These are phyloP conservation scores for Daldinia sp. DNA, from an alignment of 2,329 filamentous ascomycete species.

Conservation along the genomic window DNA sequence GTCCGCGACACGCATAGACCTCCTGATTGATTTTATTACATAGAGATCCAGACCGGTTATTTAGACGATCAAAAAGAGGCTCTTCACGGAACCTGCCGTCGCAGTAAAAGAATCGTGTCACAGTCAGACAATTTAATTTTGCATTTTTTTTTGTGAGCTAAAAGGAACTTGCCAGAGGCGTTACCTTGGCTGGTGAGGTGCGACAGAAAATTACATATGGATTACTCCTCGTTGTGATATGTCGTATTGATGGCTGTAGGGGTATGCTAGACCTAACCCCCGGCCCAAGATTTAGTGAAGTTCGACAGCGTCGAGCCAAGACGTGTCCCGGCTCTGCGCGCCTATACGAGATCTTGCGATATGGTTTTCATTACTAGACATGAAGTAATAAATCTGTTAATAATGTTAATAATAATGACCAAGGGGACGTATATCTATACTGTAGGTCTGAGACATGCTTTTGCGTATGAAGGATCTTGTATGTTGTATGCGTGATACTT, in stretches of 20 bases:
- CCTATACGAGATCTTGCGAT: conserved; percentile 25
- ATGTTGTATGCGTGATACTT: conserved; percentile 9
- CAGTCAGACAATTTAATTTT: conserved; percentile 1
- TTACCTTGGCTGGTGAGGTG: conserved; percentile 1
- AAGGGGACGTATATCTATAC: conserved; percentile 7
- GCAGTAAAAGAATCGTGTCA: not conserved
- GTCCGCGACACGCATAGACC: conserved; percentile 3
- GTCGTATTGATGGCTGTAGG: conserved; percentile 9
- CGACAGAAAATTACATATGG: conserved; percentile 6
- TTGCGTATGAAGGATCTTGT: conserved; percentile 15
- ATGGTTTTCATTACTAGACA: conserved; percentile 13
- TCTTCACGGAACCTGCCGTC: conserved; percentile 8
- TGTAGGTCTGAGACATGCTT: conserved; percentile 26
- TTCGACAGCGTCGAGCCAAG: conserved; percentile 32
- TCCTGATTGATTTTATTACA: conserved; percentile 8
- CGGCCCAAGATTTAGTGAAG: conserved; percentile 16
- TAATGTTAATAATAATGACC: conserved; percentile 4
- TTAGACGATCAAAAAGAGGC: conserved; percentile 7
- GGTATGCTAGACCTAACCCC: conserved; percentile 8
- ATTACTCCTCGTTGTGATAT: not conserved
- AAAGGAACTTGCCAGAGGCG: conserved; percentile 4
- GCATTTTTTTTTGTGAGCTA: not conserved
- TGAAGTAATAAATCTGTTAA: conserved; percentile 20
- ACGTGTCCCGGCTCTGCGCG: conserved; percentile 28
- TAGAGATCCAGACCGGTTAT: conserved; percentile 8